phyloP scores from a whole-genome alignment of 768 basidiomycete genomes.

The Pulveroboletus sp. region DNA sequence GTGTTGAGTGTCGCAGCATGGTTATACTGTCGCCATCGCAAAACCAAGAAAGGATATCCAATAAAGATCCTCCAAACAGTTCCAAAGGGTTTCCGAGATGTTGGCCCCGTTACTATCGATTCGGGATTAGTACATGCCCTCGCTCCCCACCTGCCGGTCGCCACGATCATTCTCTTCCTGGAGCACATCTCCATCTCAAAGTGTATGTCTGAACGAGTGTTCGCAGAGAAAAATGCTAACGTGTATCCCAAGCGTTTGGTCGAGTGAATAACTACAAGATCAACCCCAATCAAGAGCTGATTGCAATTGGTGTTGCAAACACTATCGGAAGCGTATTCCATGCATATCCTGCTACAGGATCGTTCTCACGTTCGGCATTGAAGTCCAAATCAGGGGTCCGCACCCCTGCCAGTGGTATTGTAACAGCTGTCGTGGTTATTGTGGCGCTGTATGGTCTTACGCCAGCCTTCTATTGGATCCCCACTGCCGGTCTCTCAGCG shows the following conservation, averaged over 20 bases:
- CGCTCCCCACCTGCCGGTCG: slow-evolving; percentile 70
- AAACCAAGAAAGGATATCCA: slow-evolving; percentile 59
- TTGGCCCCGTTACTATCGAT: slow-evolving; percentile 45
- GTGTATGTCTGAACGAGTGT: slow-evolving; percentile 43
- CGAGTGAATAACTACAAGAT: slow-evolving; percentile 94
- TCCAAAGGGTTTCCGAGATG: slow-evolving; percentile 74
- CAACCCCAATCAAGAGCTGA: slow-evolving; percentile 89
- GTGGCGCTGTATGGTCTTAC: slow-evolving; percentile 94
- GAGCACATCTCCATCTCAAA: slow-evolving; percentile 99
- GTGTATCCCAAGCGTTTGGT: slow-evolving; percentile 69
- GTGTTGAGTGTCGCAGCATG: slow-evolving; percentile 84
- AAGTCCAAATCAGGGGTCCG: slow-evolving; percentile 97
- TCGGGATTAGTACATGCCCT: slow-evolving; percentile 57
- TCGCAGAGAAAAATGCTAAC: slow-evolving; percentile 8
- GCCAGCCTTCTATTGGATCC: slow-evolving; percentile 88
- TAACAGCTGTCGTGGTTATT: slow-evolving; percentile 83
- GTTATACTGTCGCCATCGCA: slow-evolving; percentile 70
- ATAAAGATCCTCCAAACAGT: slow-evolving; percentile 82
- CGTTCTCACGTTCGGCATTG: slow-evolving; percentile 96
- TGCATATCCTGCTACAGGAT: slow-evolving; percentile 96
- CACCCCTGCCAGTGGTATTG: slow-evolving; percentile 84
- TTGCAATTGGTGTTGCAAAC: slow-evolving; percentile 97
- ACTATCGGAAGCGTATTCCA: slow-evolving; percentile 83
- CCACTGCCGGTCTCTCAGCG: slow-evolving; percentile 77
- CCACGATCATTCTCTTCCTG: slow-evolving; percentile 83